Conservation (phyloP, 768 basidiomycete genomes). For the Mycena polygramma region DNA sequence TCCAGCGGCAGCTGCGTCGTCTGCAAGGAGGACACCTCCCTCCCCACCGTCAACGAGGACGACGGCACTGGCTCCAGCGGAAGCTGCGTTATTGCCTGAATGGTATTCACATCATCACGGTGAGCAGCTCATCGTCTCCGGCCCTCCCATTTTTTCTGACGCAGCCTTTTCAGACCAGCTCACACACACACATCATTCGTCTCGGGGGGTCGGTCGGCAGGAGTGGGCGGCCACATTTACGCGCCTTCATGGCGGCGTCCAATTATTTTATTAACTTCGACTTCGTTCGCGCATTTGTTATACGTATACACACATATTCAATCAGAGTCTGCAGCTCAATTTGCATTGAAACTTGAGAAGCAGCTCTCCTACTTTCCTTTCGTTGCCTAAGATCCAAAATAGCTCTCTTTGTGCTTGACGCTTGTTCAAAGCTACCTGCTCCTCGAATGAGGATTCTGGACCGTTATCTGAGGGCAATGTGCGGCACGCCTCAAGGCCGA, state of each 20-base stretch:
- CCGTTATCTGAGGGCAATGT: no score
- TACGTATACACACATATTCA: not conserved
- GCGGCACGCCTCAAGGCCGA: no score
- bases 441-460: no score
- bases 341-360: not conserved
- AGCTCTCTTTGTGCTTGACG: no score
- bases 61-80: not conserved
- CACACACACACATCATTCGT: slow-evolving; percentile 20
- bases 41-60: no score
- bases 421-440: no score
- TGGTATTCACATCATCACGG: no score
- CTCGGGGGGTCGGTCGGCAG: not conserved
- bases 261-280: slow-evolving; percentile 31
- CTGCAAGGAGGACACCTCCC: not conserved
- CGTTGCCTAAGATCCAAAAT: no score
- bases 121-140: no score
- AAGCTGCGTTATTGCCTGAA: no score
- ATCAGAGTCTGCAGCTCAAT: slow-evolving; percentile 10
- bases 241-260: slow-evolving; percentile 15
- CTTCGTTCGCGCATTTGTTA: slow-evolving; percentile 19
- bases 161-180: not conserved
- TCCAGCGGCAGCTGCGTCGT: slow-evolving; percentile 17
- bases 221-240: slow-evolving; percentile 9
- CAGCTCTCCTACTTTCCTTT: no score
- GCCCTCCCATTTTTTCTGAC: not conserved